Conservation (phyloP, 2,329 filamentous ascomycete species). For the Colletotrichum caudatum region DNA sequence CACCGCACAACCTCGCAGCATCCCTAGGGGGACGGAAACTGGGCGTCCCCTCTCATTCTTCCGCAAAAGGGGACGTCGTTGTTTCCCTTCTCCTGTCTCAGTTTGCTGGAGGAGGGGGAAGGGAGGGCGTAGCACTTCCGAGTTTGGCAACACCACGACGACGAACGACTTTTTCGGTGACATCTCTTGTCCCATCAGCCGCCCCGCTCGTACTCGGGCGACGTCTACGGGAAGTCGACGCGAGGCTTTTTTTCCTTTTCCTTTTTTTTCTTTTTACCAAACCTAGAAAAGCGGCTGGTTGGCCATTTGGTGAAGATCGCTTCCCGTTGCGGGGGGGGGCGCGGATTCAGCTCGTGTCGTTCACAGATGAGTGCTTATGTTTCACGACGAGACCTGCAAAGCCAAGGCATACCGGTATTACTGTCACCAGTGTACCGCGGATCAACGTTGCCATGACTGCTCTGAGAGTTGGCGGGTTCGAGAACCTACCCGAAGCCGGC, state of each 20-base stretch:
- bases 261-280: background rate
- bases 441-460: too few relatives aligned
- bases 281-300: background rate
- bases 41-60: background rate
- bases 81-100: conserved; percentile 11
- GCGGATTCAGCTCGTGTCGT: background rate
- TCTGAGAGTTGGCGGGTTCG: background rate
- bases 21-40: background rate
- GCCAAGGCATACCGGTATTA: background rate
- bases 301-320: background rate
- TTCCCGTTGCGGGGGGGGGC: background rate
- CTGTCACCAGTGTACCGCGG: background rate
- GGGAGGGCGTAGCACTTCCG: conserved; percentile 2
- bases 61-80: background rate
- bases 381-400: background rate
- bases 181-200: background rate
- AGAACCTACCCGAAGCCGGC: background rate
- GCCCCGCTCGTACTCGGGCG: background rate
- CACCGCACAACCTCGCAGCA: background rate
- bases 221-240: background rate
- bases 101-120: background rate
- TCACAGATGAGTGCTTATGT: background rate
- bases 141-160: conserved; percentile 9
- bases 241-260: background rate
- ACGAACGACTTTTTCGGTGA: background rate